Evolutionary conservation across 768 basidiomycete genomes (phyloP).

Genomic region (Amanita rimosa): DNA sequence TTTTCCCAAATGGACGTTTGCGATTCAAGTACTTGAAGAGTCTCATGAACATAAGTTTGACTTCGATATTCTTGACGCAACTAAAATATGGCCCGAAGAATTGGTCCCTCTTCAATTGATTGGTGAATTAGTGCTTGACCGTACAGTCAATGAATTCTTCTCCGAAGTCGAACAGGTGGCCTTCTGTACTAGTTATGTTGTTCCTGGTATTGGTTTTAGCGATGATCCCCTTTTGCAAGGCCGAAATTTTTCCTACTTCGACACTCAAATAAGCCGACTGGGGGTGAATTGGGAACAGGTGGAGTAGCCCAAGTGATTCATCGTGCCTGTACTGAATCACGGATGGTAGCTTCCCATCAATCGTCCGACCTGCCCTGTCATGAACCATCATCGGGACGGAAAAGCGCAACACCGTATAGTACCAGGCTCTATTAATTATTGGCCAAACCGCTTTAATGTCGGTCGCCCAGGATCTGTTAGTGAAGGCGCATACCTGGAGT

Average conservation of each 20-base stretch:
- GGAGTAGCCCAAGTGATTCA: constrained; percentile 3
- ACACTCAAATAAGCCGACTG: constrained; percentile 73
- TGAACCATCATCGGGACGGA: constrained; percentile 62
- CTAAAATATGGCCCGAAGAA: constrained; percentile 81
- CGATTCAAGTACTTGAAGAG: constrained; percentile 63
- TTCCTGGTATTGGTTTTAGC: constrained; percentile 61
- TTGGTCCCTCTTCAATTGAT: constrained; percentile 67
- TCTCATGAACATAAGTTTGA: constrained; percentile 71
- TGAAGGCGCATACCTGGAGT: constrained; percentile 53
- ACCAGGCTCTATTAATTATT: constrained; percentile 60
- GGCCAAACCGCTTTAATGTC: constrained; percentile 60
- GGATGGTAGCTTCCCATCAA: constrained; percentile 63
- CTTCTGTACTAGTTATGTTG: constrained; percentile 69
- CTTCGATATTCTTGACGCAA: constrained; percentile 81
- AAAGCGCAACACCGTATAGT: constrained; percentile 43
- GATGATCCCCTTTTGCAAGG: constrained; percentile 77
- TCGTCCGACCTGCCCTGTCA: constrained; percentile 62
- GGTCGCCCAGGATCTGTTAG: constrained; percentile 34
- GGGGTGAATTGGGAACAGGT: constrained; percentile 74
- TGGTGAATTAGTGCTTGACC: constrained; percentile 61
- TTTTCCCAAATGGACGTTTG: constrained; percentile 71
- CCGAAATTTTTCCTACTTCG: constrained; percentile 80
- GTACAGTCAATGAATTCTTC: constrained; percentile 67
- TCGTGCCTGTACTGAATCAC: not conserved
- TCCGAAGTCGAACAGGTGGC: constrained; percentile 84